Evolutionary conservation across 495 filamentous ascomycete species (phyloP), one percentile per base, ranked within the genome.

Genomic region (Staphylotrichum longicolle): DNA sequence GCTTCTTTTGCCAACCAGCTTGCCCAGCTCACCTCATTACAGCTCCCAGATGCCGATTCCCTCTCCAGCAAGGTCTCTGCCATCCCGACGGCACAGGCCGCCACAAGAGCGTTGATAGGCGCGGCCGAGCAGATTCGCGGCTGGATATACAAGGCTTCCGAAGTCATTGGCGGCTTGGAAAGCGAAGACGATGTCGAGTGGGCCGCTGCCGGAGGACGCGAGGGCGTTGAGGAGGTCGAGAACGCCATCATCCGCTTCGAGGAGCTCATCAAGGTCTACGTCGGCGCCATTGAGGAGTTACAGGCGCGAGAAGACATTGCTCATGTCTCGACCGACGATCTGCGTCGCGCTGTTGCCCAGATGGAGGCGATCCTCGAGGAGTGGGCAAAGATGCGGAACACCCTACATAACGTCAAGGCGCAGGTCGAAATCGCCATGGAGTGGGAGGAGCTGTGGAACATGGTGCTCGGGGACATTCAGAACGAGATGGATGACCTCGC

Each of bases 401-500:
- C 88, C 15, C 74, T 98, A 44, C 86, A 85, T 63, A 85, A 76
- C 39, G 86, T 96, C 52, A 96, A 96, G 68, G 83, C 84, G 44
- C 92, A 96, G 64, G 93, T 98, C 6, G 94, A 97, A 73, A 81
- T 96, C 53, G 94, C 94, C 7, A 93, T 97, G 91, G 94, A 98
- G 66, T 98, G 93, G 93, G 92, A 96, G 71, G 94, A 98, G 76
- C 80, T 98, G 27, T 97, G 93, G 93, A 90, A 89, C 65, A 90
- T 82, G 69, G 91, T 98, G 20, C 77, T 98, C 15, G 93, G 93
- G 41, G 93, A 98, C 74, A 96, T 98, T 48, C 89, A 90, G 42
- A 83, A 87, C 57, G 94, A 98, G 74, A 84, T 96, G 72, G 91
- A 96, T 61, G 87, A 88, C 8, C 83, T 97, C 11, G 84, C 85